Conservation (phyloP, 225 moss, liverwort and hornwort genomes). For the Marchantia paleacea region DNA sequence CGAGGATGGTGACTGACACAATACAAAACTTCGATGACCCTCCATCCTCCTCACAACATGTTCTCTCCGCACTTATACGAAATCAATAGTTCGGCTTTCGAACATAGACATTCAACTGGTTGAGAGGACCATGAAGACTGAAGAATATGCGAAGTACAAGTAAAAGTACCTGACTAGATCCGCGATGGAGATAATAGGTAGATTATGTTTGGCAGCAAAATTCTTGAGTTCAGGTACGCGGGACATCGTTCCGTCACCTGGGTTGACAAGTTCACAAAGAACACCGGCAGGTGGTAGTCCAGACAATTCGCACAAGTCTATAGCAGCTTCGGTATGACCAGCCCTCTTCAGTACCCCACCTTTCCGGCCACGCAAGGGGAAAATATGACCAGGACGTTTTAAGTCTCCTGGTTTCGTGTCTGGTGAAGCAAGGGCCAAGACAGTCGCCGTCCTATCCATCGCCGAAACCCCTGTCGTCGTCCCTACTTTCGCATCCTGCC, state of each 20-base stretch:
- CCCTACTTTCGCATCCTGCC: constrained; percentile 73
- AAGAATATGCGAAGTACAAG: neutral
- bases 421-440: constrained; percentile 60
- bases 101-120: too few relatives aligned
- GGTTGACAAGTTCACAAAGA: constrained; percentile 81
- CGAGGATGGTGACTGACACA: too few relatives aligned
- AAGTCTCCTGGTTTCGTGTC: constrained; percentile 55
- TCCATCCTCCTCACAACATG: too few relatives aligned
- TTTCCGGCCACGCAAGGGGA: constrained; percentile 81
- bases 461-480: constrained; percentile 93
- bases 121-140: neutral
- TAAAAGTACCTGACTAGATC: constrained; percentile 73
- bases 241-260: constrained; percentile 79
- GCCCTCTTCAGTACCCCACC: constrained; percentile 88
- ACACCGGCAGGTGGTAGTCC: constrained; percentile 81
- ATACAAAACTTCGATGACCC: too few relatives aligned
- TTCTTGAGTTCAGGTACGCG: constrained; percentile 63
- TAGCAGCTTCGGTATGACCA: constrained; percentile 90
- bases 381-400: constrained; percentile 85
- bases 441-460: constrained; percentile 65
- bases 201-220: constrained; percentile 64
- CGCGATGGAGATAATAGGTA: constrained; percentile 76
- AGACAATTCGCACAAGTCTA: constrained; percentile 74
- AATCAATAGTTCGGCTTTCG: too few relatives aligned
- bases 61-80: too few relatives aligned